Conservation (phyloP, 352 stramenopile species). For the Chloridella minuta region DNA sequence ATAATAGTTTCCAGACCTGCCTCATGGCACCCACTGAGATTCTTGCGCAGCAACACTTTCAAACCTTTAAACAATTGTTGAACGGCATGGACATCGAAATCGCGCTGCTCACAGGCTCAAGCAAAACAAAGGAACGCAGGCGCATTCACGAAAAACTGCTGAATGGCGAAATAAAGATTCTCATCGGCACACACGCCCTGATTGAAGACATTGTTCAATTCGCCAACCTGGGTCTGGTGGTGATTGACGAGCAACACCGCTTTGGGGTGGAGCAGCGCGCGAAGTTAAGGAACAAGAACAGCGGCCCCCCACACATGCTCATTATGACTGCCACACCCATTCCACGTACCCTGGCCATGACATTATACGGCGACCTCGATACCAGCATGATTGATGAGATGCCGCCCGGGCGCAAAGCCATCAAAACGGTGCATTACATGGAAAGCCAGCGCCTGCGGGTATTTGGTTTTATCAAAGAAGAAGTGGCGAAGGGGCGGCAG, state of each 20-base stretch:
- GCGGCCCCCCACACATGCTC: not conserved
- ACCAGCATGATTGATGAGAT: not conserved
- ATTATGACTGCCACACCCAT: not conserved
- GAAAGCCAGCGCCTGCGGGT: not conserved
- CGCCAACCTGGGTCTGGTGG: not conserved
- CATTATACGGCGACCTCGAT: not conserved
- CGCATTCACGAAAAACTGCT: not conserved
- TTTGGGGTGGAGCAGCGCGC: not conserved
- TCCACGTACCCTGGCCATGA: not conserved
- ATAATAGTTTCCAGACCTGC: not conserved
- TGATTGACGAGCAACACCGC: not conserved
- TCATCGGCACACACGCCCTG: not conserved
- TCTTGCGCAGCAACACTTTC: not conserved
- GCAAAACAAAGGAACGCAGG: not conserved
- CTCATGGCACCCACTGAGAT: not conserved
- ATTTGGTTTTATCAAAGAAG: not conserved
- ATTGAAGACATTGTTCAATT: not conserved
- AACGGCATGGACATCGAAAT: not conserved
- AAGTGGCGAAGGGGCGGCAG: not conserved
- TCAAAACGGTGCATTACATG: not conserved
- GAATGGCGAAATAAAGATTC: not conserved
- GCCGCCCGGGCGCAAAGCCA: not conserved
- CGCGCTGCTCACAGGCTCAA: not conserved
- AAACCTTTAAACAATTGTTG: not conserved
- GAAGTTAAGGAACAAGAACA: not conserved